phyloP scores from a whole-genome alignment of 805 yeast genomes.

The Saccharomycopsis sp. region DNA sequence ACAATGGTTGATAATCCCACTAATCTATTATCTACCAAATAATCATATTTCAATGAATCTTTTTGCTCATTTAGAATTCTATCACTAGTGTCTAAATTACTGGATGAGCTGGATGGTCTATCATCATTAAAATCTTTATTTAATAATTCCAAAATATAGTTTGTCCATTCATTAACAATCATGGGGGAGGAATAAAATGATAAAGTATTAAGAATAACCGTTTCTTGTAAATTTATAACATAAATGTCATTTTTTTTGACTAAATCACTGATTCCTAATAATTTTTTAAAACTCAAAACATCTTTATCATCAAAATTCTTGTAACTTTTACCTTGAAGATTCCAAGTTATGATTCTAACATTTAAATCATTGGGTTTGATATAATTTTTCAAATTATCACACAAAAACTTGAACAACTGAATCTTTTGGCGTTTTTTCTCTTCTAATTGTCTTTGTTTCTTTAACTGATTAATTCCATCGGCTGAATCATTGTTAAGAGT shows the following conservation, averaged over 20 bases:
- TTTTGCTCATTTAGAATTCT: constrained; percentile 5
- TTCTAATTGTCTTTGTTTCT: constrained; percentile 3
- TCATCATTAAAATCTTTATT: constrained; percentile 2
- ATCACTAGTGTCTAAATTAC: constrained; percentile 9
- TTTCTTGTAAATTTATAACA: constrained; percentile 39
- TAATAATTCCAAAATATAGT: constrained; percentile 20
- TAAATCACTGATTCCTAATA: constrained; percentile 15
- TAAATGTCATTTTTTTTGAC: constrained; percentile 26
- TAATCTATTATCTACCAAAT: constrained; percentile 36
- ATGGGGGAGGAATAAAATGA: constrained; percentile 27
- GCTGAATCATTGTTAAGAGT: background rate
- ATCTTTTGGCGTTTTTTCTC: constrained; percentile 15
- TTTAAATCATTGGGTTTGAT: constrained; percentile 17
- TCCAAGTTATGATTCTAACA: constrained; percentile 30
- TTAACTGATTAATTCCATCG: background rate
- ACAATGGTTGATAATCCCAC: constrained; percentile 42
- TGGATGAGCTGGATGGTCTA: constrained; percentile 1
- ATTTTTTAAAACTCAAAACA: constrained; percentile 13
- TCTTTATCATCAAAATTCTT: constrained; percentile 14
- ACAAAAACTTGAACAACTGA: constrained; percentile 15
- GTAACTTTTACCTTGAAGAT: constrained; percentile 25
- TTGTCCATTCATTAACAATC: constrained; percentile 27
- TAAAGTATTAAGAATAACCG: constrained; percentile 35
- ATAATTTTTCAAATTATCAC: constrained; percentile 10
- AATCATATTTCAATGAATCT: constrained; percentile 23